Evolutionary conservation across 805 yeast genomes (phyloP).

Genomic region (Barnettozyma vustinii): DNA sequence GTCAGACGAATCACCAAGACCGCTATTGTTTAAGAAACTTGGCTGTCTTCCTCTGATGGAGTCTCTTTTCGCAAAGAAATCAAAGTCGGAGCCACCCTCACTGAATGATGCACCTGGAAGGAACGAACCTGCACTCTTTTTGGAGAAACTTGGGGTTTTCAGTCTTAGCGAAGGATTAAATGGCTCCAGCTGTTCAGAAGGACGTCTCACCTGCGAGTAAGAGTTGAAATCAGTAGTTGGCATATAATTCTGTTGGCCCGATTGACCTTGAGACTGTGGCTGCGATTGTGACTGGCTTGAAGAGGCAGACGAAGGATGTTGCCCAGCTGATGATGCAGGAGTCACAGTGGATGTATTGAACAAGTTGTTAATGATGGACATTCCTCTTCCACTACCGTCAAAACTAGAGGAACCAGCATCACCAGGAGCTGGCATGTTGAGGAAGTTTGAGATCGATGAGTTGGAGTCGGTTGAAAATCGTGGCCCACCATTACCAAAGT

Average conservation of each 20-base stretch:
- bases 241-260: constrained; percentile 6
- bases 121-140: constrained; percentile 12
- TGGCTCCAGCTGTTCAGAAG: constrained; percentile 47
- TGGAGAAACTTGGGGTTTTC: constrained; percentile 23
- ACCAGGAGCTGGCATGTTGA: constrained; percentile 13
- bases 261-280: not conserved
- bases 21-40: constrained; percentile 20
- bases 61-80: constrained; percentile 23
- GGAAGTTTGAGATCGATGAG: constrained; percentile 21
- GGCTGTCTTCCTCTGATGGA: constrained; percentile 24
- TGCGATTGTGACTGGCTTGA: constrained; percentile 4
- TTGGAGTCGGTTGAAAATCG: constrained; percentile 27
- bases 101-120: constrained; percentile 12
- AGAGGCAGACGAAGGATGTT: not conserved
- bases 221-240: constrained; percentile 22
- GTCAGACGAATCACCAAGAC: constrained; percentile 21
- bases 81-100: constrained; percentile 19
- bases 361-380: constrained; percentile 23
- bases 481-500: constrained; percentile 17
- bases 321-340: constrained; percentile 1
- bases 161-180: constrained; percentile 34
- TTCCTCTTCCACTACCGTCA: constrained; percentile 23
- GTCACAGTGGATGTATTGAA: constrained; percentile 11
- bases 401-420: constrained; percentile 12
- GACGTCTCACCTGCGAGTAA: constrained; percentile 31